A percentile compares a stretch with the other conserved stretches of the same genome.
These are phyloP conservation scores for Salvia rosmarinus DNA, from an alignment of 257 asterid genomes.

Conservation along the genomic window DNA sequence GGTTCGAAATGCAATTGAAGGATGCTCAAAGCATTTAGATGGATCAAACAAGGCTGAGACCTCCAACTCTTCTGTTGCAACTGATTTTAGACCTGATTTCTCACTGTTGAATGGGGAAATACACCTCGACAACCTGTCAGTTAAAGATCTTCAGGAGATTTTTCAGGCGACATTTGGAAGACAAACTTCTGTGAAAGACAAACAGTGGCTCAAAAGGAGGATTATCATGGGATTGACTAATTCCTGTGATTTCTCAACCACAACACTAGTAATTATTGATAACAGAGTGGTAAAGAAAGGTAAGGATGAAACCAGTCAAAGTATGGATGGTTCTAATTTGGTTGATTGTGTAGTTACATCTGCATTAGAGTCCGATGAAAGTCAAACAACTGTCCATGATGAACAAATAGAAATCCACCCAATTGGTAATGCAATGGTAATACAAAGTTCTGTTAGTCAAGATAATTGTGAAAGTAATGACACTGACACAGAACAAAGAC, in stretches of 20 bases:
- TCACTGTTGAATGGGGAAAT: slow-evolving; percentile 83
- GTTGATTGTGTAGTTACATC: slow-evolving; percentile 53
- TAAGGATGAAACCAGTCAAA: slow-evolving; percentile 46
- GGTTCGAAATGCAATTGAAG: slow-evolving; percentile 40
- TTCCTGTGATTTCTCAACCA: slow-evolving; percentile 81
- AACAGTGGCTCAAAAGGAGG: slow-evolving; percentile 94
- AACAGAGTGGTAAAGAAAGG: slow-evolving; percentile 57
- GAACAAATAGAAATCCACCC: slow-evolving; percentile 40
- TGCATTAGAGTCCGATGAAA: slow-evolving; percentile 39
- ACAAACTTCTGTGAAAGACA: slow-evolving; percentile 93
- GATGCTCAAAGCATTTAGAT: slow-evolving; percentile 43
- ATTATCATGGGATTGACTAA: slow-evolving; percentile 90
- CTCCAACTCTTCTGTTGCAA: slow-evolving; percentile 45
- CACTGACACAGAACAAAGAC: slow-evolving; percentile 51
- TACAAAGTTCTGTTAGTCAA: slow-evolving; percentile 37
- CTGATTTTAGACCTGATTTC: slow-evolving; percentile 69
- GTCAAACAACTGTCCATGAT: slow-evolving; percentile 38
- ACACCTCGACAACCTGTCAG: slow-evolving; percentile 71
- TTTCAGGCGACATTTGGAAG: slow-evolving; percentile 94
- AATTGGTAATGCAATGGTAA: slow-evolving; percentile 38
- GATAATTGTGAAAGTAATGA: slow-evolving; percentile 54
- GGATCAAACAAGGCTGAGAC: slow-evolving; percentile 43
- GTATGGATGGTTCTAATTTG: slow-evolving; percentile 38
- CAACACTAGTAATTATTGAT: slow-evolving; percentile 61
- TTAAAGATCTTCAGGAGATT: slow-evolving; percentile 90